Evolutionary conservation across 805 yeast genomes (phyloP).

Genomic region (Phaffomyces thermotolerans): DNA sequence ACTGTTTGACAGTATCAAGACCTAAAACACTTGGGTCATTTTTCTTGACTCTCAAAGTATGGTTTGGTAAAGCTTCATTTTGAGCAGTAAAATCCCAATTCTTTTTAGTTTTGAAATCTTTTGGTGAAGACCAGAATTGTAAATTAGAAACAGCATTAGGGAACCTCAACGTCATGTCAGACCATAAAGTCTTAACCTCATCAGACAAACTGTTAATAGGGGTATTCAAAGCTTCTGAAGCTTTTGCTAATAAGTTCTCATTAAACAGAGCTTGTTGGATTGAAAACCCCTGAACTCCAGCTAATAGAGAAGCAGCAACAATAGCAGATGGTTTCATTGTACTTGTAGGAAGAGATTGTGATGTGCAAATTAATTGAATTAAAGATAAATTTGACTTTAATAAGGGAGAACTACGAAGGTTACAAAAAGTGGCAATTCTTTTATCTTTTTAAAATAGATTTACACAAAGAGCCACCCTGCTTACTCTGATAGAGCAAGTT

Average conservation of each 20-base stretch:
- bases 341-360: neutral
- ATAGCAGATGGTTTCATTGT: constrained; percentile 11
- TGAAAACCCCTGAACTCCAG: constrained; percentile 23
- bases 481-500: too few species aligned
- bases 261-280: constrained; percentile 27
- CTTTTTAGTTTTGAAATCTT: constrained; percentile 25
- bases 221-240: constrained; percentile 44
- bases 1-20: constrained; percentile 74
- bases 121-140: constrained; percentile 45
- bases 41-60: constrained; percentile 56
- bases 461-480: too few species aligned
- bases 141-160: constrained; percentile 49
- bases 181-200: constrained; percentile 49
- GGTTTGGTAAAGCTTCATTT: constrained; percentile 34
- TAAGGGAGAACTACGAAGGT: neutral
- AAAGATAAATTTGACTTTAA: neutral
- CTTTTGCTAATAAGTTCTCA: constrained; percentile 36
- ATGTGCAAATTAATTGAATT: neutral
- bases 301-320: constrained; percentile 12
- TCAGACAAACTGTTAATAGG: constrained; percentile 42
- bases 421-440: constrained; percentile 1
- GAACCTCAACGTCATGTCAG: constrained; percentile 52
- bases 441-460: neutral
- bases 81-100: constrained; percentile 35
- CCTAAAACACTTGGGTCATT: constrained; percentile 59